Conservation (phyloP, 345 rosid species). For the Rhizophora mangle region DNA sequence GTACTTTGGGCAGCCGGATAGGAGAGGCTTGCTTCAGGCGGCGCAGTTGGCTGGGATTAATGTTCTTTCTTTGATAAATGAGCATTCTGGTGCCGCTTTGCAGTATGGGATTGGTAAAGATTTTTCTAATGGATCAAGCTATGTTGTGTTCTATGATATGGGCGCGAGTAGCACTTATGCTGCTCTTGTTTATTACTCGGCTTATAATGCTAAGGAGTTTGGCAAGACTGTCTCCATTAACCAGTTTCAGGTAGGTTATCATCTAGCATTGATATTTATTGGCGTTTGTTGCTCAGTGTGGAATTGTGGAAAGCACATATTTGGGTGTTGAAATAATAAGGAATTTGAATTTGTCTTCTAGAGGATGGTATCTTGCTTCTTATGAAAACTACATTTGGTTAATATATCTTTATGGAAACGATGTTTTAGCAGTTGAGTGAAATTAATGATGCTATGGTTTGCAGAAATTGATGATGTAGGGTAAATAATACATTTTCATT, state of each 20-base stretch:
- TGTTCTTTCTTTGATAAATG: conserved; percentile 74
- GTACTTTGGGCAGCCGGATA: conserved; percentile 92
- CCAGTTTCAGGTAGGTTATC: conserved; percentile 76
- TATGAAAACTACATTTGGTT: too few relatives aligned
- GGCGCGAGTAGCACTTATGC: conserved; percentile 91
- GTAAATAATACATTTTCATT: too few relatives aligned
- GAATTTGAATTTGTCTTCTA: background rate
- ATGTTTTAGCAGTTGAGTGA: too few relatives aligned
- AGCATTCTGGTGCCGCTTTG: conserved; percentile 95
- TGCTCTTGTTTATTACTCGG: conserved; percentile 80
- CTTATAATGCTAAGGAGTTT: conserved; percentile 73
- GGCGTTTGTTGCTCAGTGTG: background rate
- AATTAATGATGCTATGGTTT: too few relatives aligned
- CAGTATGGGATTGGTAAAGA: conserved; percentile 99
- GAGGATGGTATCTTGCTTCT: too few relatives aligned
- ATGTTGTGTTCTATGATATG: conserved; percentile 95
- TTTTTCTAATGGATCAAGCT: conserved; percentile 76
- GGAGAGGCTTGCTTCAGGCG: conserved; percentile 80
- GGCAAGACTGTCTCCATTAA: conserved; percentile 87
- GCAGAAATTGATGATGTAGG: too few relatives aligned
- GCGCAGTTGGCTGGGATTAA: conserved; percentile 91
- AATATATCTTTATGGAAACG: too few relatives aligned
- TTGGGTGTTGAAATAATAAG: background rate
- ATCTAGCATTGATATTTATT: background rate
- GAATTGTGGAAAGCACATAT: too few relatives aligned